A percentile compares a stretch with the other conserved stretches of the same genome.
Evolutionary conservation across 1,284 basidiomycete species (phyloP).

Genomic region (Naganishia albida): DNA sequence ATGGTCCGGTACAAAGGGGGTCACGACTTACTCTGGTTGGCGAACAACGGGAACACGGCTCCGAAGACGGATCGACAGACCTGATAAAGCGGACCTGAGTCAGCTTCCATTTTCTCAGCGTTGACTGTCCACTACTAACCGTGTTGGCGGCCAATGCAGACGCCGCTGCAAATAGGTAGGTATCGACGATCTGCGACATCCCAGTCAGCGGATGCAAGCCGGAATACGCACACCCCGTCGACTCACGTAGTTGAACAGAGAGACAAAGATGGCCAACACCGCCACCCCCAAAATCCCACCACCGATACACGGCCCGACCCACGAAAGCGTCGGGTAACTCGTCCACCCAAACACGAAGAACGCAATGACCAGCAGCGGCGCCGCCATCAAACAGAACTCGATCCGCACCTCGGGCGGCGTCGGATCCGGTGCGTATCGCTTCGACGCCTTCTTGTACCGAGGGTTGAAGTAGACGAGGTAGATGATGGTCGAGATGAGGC

Average conservation of each 20-base stretch:
- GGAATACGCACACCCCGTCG: too few species aligned
- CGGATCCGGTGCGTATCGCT: conserved; percentile 34
- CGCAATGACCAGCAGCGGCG: conserved; percentile 48
- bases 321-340: conserved; percentile 51
- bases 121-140: conserved; percentile 8
- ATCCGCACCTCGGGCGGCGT: conserved; percentile 48
- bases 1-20: too few species aligned
- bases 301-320: conserved; percentile 55
- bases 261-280: conserved; percentile 62
- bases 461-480: conserved; percentile 42
- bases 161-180: conserved; percentile 58
- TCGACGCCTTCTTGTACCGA: conserved; percentile 36
- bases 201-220: too few species aligned
- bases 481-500: conserved; percentile 40
- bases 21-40: conserved; percentile 46
- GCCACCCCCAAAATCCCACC: conserved; percentile 52
- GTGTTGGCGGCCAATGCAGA: conserved; percentile 57
- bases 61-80: conserved; percentile 58
- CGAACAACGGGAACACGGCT: conserved; percentile 58
- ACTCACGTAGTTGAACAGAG: conserved; percentile 45
- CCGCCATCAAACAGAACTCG: conserved; percentile 42
- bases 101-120: conserved; percentile 4
- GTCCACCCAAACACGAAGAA: conserved; percentile 51
- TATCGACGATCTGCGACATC: conserved; percentile 55
- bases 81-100: not conserved